A percentile compares a stretch with the other conserved stretches of the same genome.
Conservation (phyloP, 257 asterid species). For the Nicotiana noctiflora region DNA sequence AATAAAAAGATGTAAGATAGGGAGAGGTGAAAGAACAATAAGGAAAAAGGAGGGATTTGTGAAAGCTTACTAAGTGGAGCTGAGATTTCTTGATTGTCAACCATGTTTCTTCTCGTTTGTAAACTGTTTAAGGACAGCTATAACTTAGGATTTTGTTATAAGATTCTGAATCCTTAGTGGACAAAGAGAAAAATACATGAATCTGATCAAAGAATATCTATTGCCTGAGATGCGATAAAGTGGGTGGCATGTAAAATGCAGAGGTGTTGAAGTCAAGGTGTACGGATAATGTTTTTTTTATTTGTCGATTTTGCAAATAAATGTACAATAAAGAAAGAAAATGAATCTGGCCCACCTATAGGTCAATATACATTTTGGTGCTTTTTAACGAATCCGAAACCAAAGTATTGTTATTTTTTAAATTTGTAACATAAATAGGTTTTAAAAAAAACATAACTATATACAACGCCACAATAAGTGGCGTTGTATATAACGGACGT, state of each 20-base stretch:
- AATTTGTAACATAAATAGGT: no score
- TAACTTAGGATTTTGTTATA: neutral
- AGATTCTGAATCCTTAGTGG: neutral
- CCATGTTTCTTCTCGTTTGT: conserved; percentile 6
- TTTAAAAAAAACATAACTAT: no score
- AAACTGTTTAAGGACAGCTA: neutral
- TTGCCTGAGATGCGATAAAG: neutral
- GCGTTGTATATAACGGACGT: no score
- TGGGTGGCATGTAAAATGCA: neutral
- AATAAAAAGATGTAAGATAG: neutral
- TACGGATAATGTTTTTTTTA: neutral
- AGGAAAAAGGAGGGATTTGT: neutral
- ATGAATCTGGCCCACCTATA: neutral
- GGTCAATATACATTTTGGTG: neutral
- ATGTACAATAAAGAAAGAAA: neutral
- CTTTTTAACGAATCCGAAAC: neutral
- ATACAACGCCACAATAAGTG: no score
- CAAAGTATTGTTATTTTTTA: no score
- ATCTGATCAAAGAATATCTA: neutral
- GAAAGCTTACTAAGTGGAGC: conserved; percentile 27
- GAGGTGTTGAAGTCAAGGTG: neutral
- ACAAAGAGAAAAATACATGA: neutral
- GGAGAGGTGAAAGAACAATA: neutral
- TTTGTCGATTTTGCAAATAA: neutral
- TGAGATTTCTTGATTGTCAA: conserved; percentile 17